Evolutionary conservation across 2,329 filamentous ascomycete genomes (phyloP).

Genomic region (Emericellopsis cladophorae): DNA sequence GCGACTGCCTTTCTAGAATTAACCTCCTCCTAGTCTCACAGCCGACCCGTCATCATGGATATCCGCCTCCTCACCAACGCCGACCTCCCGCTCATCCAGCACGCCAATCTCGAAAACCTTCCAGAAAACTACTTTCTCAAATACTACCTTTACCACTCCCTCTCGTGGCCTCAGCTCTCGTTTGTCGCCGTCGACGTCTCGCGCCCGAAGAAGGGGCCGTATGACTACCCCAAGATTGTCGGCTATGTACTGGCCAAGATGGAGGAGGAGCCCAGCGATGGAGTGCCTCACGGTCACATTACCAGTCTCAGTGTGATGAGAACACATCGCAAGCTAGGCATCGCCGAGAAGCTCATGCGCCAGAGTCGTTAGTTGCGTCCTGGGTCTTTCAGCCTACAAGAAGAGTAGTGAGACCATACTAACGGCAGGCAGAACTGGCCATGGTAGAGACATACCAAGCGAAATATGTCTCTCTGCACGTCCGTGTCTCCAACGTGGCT

Average conservation of each 20-base stretch:
- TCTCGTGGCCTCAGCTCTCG: constrained; percentile 94
- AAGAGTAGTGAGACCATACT: not conserved
- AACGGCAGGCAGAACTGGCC: constrained; percentile 54
- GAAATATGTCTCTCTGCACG: constrained; percentile 89
- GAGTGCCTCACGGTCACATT: constrained; percentile 89
- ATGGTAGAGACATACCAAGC: constrained; percentile 94
- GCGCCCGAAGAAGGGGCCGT: constrained; percentile 61
- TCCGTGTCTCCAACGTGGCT: constrained; percentile 85
- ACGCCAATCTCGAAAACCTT: constrained; percentile 96
- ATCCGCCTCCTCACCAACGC: constrained; percentile 75
- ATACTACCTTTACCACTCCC: constrained; percentile 98
- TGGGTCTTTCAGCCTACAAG: not conserved
- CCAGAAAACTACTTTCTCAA: constrained; percentile 99
- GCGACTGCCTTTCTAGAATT: too few relatives aligned
- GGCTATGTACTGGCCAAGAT: constrained; percentile 99
- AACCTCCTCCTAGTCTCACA: too few relatives aligned
- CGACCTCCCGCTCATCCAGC: constrained; percentile 86
- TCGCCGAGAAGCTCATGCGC: constrained; percentile 95
- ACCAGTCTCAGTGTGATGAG: constrained; percentile 93
- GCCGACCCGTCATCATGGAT: constrained; percentile 50
- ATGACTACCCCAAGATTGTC: constrained; percentile 93
- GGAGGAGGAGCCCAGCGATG: constrained; percentile 93
- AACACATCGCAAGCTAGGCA: constrained; percentile 79
- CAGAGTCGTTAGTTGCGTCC: constrained; percentile 63
- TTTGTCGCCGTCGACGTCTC: constrained; percentile 92